Conservation (phyloP, 805 yeast species). For the Saccharomycopsis vini region DNA sequence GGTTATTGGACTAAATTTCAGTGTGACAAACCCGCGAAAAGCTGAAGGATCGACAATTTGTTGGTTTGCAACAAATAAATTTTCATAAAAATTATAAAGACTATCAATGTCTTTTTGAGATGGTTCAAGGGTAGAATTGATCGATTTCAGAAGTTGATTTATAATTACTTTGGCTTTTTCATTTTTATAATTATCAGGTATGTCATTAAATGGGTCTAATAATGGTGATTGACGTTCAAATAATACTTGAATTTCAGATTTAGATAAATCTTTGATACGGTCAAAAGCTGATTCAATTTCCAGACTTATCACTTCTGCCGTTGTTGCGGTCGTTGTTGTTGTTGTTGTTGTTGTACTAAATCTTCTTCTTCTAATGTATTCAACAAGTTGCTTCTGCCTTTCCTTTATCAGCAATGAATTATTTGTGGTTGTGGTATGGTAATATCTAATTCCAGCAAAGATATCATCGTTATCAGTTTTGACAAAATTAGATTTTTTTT, state of each 20-base stretch:
- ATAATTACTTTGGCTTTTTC: neutral
- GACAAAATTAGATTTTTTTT: constrained; percentile 19
- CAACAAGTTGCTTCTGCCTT: neutral
- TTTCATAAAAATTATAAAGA: constrained; percentile 8
- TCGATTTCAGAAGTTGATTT: neutral
- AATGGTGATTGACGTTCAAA: no score
- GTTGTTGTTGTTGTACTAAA: neutral
- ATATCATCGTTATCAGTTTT: constrained; percentile 27
- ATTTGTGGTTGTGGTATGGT: constrained; percentile 29
- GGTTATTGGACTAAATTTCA: neutral
- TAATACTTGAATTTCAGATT: no score
- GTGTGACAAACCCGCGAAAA: constrained; percentile 1
- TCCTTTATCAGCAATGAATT: neutral
- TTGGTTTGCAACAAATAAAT: neutral
- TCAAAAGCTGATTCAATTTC: no score
- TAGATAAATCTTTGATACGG: no score
- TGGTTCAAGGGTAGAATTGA: neutral
- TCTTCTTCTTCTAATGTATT: neutral
- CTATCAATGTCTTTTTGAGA: neutral
- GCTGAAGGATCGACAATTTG: neutral
- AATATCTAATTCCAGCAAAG: constrained; percentile 34
- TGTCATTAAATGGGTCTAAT: no score
- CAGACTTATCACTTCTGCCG: no score
- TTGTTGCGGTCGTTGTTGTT: neutral
- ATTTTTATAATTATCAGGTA: neutral